Base-by-base conservation (phyloP, 192 early-diverging fungal genomes). In the Podochytrium sp. region DNA sequence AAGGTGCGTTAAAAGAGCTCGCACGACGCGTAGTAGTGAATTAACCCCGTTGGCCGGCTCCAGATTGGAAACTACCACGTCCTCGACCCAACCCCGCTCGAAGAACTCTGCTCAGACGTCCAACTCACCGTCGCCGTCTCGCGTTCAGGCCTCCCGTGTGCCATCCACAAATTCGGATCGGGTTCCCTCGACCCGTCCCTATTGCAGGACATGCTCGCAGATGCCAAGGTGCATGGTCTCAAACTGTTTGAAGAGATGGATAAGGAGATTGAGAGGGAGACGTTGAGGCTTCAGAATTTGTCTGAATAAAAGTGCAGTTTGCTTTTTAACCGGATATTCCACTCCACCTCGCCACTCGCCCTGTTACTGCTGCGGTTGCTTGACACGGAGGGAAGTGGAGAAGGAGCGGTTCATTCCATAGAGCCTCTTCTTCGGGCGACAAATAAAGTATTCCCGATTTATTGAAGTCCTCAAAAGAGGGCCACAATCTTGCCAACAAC, bases 51-150 rank as follows among this genome's bases (percentile, higher is more conserved):
- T 57, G 29, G 14, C 30, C 55, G 20, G 23, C 20, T 6, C 37
- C 79, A 94, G 92, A 94, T 97, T 56, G 95, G 94, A 14, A 80
- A 87, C 34, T 81, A 91, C 50, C 91, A 92, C 78, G 87, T 97
- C 30, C 82, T 96, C 3, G 97, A 99, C 77, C 91, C 96, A 4
- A 90, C 92, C 10, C 89, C 91, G 25, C 80, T 93, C 66, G 97
- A 99, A 81, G 97, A 99, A 69, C 84, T 90, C 6, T 94, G 94
- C 40, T 85, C 96, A 16, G 87, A 91, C 57, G 92, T 93, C 3
- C 87, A 86, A 66, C 71, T 99, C 3, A 85, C 88, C 2, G 91
- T 98, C 7, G 86, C 90, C 4, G 92, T 98, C 39, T 96, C 96
- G 73, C 86, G 85, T 34, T 76, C 83, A 20, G 92, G 93, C 33